Conservation (phyloP, 2,329 filamentous ascomycete genomes). For the Rutstroemia sp. region DNA sequence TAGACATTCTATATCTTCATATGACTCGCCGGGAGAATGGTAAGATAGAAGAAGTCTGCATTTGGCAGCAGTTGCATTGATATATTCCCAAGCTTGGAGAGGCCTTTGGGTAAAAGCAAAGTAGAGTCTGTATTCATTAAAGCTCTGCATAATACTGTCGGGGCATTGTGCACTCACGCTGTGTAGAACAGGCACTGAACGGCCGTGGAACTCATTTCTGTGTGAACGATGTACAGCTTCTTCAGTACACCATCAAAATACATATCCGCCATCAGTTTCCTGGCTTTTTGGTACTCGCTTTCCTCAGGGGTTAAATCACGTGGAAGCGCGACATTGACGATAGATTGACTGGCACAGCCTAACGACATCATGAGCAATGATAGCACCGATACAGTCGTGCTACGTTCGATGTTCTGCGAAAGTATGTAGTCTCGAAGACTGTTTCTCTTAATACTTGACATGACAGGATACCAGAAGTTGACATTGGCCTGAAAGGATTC, state of each 20-base stretch:
- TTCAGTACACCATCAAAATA: conserved; percentile 34
- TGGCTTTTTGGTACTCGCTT: conserved; percentile 22
- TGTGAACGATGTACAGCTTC: conserved; percentile 38
- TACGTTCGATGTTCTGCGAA: background rate
- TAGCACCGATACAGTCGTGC: conserved; percentile 29
- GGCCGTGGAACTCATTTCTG: conserved; percentile 38
- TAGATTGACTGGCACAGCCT: conserved; percentile 39
- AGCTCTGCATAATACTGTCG: background rate
- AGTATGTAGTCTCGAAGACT: background rate
- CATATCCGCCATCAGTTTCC: conserved; percentile 19
- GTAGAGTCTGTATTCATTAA: conserved; percentile 32
- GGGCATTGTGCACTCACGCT: conserved; percentile 31
- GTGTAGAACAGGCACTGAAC: conserved; percentile 44
- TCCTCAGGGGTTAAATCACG: conserved; percentile 23
- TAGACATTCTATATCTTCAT: conserved; percentile 40
- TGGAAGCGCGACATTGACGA: conserved; percentile 24
- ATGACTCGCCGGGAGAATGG: conserved; percentile 28
- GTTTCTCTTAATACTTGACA: conserved; percentile 34
- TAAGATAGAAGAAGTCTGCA: conserved; percentile 43
- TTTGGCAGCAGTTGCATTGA: conserved; percentile 41
- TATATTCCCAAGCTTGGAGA: conserved; percentile 45
- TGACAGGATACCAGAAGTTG: conserved; percentile 48
- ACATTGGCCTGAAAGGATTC: conserved; percentile 38
- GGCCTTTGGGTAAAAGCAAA: conserved; percentile 43
- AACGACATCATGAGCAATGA: conserved; percentile 41